Evolutionary conservation across 768 basidiomycete species (phyloP).

Genomic region (Russula griseocarnosa): DNA sequence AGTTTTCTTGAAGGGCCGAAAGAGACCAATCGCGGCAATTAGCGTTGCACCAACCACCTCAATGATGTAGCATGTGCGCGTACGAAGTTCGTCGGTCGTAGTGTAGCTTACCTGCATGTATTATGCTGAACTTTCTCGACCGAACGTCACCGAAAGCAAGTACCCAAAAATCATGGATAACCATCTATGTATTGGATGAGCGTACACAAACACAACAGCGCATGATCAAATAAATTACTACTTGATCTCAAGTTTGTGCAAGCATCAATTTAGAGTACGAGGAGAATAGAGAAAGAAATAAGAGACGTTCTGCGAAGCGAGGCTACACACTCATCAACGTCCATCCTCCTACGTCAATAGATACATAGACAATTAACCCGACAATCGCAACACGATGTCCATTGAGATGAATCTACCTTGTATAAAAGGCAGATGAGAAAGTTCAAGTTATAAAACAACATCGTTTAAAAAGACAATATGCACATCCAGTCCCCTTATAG

Average conservation of each 20-base stretch:
- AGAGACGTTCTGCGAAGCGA: neutral
- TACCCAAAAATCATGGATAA: neutral
- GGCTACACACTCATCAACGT: slow-evolving; percentile 2
- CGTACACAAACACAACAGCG: neutral
- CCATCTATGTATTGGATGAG: neutral
- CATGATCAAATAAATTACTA: neutral
- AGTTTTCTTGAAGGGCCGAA: neutral
- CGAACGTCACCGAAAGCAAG: neutral
- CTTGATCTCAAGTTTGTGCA: slow-evolving; percentile 1
- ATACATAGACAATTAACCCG: neutral
- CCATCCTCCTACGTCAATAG: slow-evolving; percentile 1
- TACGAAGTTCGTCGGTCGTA: neutral
- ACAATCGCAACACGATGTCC: slow-evolving; percentile 1
- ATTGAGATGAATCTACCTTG: neutral
- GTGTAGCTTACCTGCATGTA: slow-evolving; percentile 15
- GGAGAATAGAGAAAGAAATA: neutral
- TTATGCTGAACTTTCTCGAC: slow-evolving; percentile 2
- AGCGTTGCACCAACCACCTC: neutral
- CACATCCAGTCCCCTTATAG: neutral
- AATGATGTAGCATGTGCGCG: slow-evolving; percentile 4
- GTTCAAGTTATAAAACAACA: slow-evolving; percentile 1
- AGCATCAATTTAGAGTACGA: slow-evolving; percentile 11
- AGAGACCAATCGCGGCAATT: neutral
- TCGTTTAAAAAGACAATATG: neutral
- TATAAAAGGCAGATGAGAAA: neutral